Base-by-base conservation (phyloP, 116 monocot species). In the Iris pallida region DNA sequence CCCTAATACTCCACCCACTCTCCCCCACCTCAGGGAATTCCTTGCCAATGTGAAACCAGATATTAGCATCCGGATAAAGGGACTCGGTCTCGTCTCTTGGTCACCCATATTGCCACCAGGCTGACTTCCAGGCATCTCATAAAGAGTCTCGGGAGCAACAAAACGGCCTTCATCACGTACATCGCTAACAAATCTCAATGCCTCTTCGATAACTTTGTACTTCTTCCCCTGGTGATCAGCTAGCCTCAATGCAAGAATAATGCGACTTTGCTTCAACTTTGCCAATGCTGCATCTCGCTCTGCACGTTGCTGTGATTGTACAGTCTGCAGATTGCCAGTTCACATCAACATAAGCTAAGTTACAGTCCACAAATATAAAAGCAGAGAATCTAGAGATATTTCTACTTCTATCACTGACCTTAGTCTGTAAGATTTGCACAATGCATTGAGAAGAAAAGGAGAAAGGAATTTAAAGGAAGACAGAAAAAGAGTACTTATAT, bases 301-400 rank as follows among this genome's bases (percentile, higher is more conserved):
- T n/a, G 89, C 89, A 61, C 75, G 76, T 55, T 96, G 96, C 45
- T 92, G 96, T 72, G 83, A 85, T 73, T 96, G 96, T 12, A 92
- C 79, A 51, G 87, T 87, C 89, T 96, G 85, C 12, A 78, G 18
- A 66, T 30, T 47, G 46, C 8, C 12, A 43, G 30, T 40, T 16
- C 41, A 40, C 40, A 20, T 66, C 47, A 49, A 53, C 30, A 30
- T 30, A 30, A 30, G 30, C 30, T 30, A 30, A 1, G 30, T 30
- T 30, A 30, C 30, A 30, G 0, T 30, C 3, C 3, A 30, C 30
- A 30, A 30, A 30, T 30, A 30, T 3, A 30, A 30, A 30, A 30
- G 30, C 30, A 3, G 30, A 30, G 30, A 30, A 30, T 30, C 30
- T 30, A 30, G 30, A 30, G 30, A 30, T 30, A 30, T 30, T 1